A percentile compares a stretch with the other conserved stretches of the same genome.
Evolutionary conservation across 768 basidiomycete species (phyloP).

Genomic region (Boletales sp.): DNA sequence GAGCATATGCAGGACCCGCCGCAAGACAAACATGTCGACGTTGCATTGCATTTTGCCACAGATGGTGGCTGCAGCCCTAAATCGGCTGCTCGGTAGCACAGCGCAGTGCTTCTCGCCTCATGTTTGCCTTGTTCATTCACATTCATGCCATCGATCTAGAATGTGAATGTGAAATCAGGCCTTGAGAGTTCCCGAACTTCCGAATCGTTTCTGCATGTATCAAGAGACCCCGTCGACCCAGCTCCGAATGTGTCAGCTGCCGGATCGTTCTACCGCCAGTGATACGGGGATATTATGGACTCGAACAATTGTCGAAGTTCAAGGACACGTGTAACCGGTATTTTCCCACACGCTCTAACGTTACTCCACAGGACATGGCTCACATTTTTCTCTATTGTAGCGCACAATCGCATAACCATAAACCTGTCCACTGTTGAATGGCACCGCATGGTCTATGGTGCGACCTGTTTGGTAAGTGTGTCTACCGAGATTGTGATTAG

Average conservation of each 20-base stretch:
- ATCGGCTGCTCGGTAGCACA: slow-evolving; percentile 11
- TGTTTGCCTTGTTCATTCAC: slow-evolving; percentile 26
- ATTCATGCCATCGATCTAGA: slow-evolving; percentile 18
- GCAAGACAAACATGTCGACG: slow-evolving; percentile 12
- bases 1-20: slow-evolving; percentile 11
- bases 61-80: slow-evolving; percentile 15
- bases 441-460: not conserved
- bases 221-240: slow-evolving; percentile 18
- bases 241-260: not conserved
- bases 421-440: not conserved
- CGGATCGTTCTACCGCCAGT: too few species aligned
- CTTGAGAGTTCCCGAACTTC: slow-evolving; percentile 19
- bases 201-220: slow-evolving; percentile 11
- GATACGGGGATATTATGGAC: not conserved
- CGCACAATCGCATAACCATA: not conserved
- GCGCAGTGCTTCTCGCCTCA: slow-evolving; percentile 27
- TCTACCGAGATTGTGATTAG: not conserved
- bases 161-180: slow-evolving; percentile 15
- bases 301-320: not conserved
- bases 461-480: slow-evolving; percentile 4
- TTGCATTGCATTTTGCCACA: slow-evolving; percentile 11
- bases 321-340: slow-evolving; percentile 2
- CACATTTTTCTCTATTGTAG: not conserved
- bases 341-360: slow-evolving; percentile 1
- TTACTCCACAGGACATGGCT: not conserved